These are phyloP conservation scores for Mycothermus thermophilus DNA, from an alignment of 495 filamentous ascomycete species.

Conservation along the genomic window DNA sequence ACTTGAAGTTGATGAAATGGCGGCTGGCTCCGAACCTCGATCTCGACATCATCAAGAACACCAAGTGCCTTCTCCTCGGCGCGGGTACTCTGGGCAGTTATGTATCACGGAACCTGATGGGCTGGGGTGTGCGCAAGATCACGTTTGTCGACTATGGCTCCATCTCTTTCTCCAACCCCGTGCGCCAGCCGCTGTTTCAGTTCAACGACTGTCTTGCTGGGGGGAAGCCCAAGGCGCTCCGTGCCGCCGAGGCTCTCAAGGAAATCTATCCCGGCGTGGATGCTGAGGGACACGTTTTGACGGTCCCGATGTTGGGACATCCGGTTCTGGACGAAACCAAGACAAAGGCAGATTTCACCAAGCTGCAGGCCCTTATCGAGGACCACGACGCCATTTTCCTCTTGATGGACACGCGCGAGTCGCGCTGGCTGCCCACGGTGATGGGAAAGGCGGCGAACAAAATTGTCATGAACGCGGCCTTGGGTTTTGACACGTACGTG, in stretches of 20 bases:
- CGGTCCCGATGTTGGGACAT: conserved; percentile 92
- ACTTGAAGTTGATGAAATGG: conserved; percentile 98
- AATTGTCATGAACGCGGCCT: conserved; percentile 88
- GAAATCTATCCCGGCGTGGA: conserved; percentile 89
- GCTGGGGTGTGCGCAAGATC: conserved; percentile 93
- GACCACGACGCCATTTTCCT: conserved; percentile 88
- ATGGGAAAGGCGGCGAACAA: conserved; percentile 91
- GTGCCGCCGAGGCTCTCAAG: conserved; percentile 66
- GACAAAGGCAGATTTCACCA: conserved; percentile 58
- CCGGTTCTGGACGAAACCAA: conserved; percentile 57
- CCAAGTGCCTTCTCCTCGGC: conserved; percentile 86
- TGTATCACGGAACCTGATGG: conserved; percentile 79
- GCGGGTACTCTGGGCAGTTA: conserved; percentile 91
- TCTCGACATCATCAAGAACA: conserved; percentile 76
- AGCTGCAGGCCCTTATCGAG: conserved; percentile 59
- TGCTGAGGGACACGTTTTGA: conserved; percentile 57
- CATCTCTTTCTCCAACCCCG: conserved; percentile 95
- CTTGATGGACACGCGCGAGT: conserved; percentile 92
- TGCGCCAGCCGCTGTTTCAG: conserved; percentile 82
- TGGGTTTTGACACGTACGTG: conserved; percentile 93
- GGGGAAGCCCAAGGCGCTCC: conserved; percentile 67
- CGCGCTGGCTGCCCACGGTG: conserved; percentile 89
- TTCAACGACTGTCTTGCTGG: conserved; percentile 82
- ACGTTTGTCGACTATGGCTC: conserved; percentile 92
- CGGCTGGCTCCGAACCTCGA: conserved; percentile 78